Evolutionary conservation across 75 land plant genomes (phyloP).

Genomic region (Gnetum montanum): DNA sequence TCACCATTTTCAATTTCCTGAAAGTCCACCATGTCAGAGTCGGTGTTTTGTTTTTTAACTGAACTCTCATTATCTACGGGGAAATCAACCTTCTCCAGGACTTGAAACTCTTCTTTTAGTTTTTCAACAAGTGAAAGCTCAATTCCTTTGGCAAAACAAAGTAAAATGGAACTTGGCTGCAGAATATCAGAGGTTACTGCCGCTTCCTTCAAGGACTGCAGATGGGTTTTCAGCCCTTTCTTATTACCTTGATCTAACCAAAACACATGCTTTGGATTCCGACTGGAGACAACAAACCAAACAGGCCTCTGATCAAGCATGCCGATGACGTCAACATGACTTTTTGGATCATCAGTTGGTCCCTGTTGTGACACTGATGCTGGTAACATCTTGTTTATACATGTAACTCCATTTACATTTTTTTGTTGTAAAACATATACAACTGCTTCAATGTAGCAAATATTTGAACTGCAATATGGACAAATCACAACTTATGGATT

Average conservation of each 20-base stretch:
- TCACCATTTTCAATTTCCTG: conserved; percentile 32
- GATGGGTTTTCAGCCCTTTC: conserved; percentile 42
- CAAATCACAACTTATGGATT: neutral
- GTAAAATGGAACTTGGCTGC: conserved; percentile 46
- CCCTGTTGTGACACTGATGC: too few relatives aligned
- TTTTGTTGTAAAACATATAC: conserved; percentile 59
- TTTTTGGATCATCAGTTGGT: neutral
- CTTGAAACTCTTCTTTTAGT: conserved; percentile 46
- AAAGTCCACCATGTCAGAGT: neutral
- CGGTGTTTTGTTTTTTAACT: neutral
- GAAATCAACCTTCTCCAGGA: conserved; percentile 12
- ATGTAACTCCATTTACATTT: conserved; percentile 49
- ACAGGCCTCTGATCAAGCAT: conserved; percentile 43
- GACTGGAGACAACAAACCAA: conserved; percentile 80
- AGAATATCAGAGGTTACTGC: conserved; percentile 23
- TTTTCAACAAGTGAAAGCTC: conserved; percentile 9
- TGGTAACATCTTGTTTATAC: conserved; percentile 61
- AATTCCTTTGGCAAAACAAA: conserved; percentile 62
- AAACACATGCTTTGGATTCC: conserved; percentile 60
- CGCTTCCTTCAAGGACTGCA: conserved; percentile 39
- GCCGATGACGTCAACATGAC: conserved; percentile 81
- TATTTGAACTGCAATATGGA: conserved; percentile 66
- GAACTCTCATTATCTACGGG: neutral
- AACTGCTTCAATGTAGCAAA: conserved; percentile 71
- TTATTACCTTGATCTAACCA: conserved; percentile 35